Evolutionary conservation across 2,329 filamentous ascomycete species (phyloP), one percentile per base, ranked within the genome.

Genomic region (Fusarium sp.): DNA sequence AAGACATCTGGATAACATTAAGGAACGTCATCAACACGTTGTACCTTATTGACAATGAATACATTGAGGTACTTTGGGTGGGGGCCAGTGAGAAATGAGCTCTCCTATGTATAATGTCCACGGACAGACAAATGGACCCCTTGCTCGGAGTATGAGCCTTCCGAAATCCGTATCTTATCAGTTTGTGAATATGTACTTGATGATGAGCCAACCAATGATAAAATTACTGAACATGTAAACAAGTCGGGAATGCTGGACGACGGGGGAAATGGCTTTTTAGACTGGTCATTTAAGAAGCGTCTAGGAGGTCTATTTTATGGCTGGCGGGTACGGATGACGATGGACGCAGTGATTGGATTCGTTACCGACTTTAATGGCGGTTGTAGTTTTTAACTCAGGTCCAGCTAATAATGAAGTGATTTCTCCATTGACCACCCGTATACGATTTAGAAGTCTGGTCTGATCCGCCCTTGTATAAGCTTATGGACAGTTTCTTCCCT

Each of bases 1-100:
- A 77, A 65, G 62, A 46, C 59, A 40, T 30, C 56, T 33, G 42
- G 57, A 57, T 21, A 58, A 65, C 46, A 40, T 58, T 21, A 53
- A 57, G 30, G 44, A 57, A 64, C 70, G 74, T 76, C 69, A 71
- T 61, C 52, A 47, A 53, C 40, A 58, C 38, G 28, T 60, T 57
- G 44, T 60, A 52, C 47, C 47, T 52, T 52, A 47, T 50, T 19
- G 19, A 46, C 21, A 32, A 28, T 37, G 18, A 23, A 50, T 65
- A 57, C 64, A 59, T 53, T 35, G 61, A 33, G 62, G 64, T 70
- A 67, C 73, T 52, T 73, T 44, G 30, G 52, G 71, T 66, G 66
- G 59, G 69, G 64, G 47, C 64, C 53, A 30, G 52, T 43, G 67
- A 67, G 62, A 77, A 74, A 78, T 78, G 76, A 78, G 71, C 32